Percentiles rank a stretch among this genome's conserved stretches.
Evolutionary conservation across 2,329 filamentous ascomycete species (phyloP).

Genomic region (Tothia fuscella): DNA sequence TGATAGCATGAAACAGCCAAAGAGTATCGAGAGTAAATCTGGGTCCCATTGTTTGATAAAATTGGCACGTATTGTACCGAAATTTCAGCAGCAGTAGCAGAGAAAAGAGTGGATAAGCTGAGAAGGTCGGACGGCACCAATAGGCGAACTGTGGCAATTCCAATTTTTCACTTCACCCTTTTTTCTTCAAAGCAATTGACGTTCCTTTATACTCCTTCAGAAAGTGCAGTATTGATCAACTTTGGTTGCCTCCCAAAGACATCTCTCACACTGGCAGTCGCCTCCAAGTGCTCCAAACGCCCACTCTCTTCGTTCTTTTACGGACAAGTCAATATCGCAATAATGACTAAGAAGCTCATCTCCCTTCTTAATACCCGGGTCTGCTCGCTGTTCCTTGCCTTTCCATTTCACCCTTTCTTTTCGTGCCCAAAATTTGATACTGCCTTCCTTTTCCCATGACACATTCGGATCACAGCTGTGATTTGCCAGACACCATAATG

Average conservation of each 20-base stretch:
- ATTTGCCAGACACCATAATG: conserved; percentile 92
- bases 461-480: conserved; percentile 95
- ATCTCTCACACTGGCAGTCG: conserved; percentile 75
- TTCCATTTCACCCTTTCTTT: conserved; percentile 43
- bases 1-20: too few species aligned
- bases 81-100: too few species aligned
- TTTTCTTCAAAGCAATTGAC: too few species aligned
- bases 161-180: too few species aligned
- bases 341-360: conserved; percentile 92
- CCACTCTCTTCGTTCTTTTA: conserved; percentile 79
- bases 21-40: too few species aligned
- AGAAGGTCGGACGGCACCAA: too few species aligned
- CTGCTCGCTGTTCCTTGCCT: conserved; percentile 15
- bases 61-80: too few species aligned
- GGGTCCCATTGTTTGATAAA: too few species aligned
- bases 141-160: too few species aligned
- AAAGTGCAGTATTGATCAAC: too few species aligned
- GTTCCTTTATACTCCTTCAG: too few species aligned
- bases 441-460: conserved; percentile 81
- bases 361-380: conserved; percentile 57
- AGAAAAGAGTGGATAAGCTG: too few species aligned
- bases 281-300: conserved; percentile 78
- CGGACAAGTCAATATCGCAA: conserved; percentile 69
- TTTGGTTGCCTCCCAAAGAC: conserved; percentile 48
- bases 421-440: conserved; percentile 58